Conservation (phyloP, 805 yeast species). For the Teunomyces aglyptinius region DNA sequence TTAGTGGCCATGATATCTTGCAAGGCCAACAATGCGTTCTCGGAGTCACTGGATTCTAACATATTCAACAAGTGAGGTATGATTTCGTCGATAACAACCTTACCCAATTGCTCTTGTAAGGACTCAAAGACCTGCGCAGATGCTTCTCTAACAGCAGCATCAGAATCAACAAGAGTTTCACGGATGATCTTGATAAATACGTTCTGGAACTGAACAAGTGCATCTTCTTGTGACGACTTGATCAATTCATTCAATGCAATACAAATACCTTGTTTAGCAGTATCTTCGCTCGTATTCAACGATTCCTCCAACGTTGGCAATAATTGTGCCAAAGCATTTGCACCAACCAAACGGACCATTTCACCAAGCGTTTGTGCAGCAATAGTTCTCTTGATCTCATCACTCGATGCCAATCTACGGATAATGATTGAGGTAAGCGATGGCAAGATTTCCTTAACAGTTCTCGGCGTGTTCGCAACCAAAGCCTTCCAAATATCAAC, state of each 20-base stretch:
- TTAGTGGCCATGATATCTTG: constrained; percentile 90
- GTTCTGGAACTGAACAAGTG: constrained; percentile 62
- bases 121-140: constrained; percentile 91
- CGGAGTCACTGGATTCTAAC: constrained; percentile 56
- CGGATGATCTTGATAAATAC: constrained; percentile 73
- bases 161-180: constrained; percentile 72
- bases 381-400: constrained; percentile 73
- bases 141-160: constrained; percentile 75
- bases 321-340: constrained; percentile 77
- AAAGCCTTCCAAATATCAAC: constrained; percentile 95
- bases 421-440: constrained; percentile 78
- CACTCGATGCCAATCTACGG: constrained; percentile 77
- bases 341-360: constrained; percentile 89
- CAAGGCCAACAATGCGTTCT: constrained; percentile 79
- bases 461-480: constrained; percentile 93
- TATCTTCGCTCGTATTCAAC: constrained; percentile 55
- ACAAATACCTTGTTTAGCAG: constrained; percentile 94
- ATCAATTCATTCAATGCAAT: constrained; percentile 86
- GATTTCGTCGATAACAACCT: constrained; percentile 81
- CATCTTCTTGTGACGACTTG: constrained; percentile 63
- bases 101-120: constrained; percentile 79
- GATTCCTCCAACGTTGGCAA: constrained; percentile 80
- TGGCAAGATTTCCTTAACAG: constrained; percentile 89
- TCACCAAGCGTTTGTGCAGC: constrained; percentile 96
- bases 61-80: constrained; percentile 77